Base-by-base conservation (phyloP, 129 eudicot species). In the Silybum marianum region DNA sequence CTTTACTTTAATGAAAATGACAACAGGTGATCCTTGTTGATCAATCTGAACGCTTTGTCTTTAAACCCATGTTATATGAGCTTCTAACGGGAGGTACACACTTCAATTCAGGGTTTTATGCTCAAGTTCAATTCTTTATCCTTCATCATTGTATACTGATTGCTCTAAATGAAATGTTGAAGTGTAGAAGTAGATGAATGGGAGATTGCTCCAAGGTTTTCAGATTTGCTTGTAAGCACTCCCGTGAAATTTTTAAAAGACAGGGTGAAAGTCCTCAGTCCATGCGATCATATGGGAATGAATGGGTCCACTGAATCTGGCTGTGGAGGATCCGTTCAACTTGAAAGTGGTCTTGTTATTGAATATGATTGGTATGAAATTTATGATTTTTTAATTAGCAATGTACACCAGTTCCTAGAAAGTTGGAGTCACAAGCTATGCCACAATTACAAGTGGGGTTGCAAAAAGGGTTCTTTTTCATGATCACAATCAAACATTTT, bases 201-300 rank as follows among this genome's bases (percentile, higher is more conserved):
- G 99, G 99, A 96, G 81, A 90, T 96, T 82, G 99, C 99, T 75
- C 99, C 99, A 38, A 88, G 90, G 72, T 96, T 96, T 82, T 88
- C 93, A 34, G 99, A 96, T 67, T 87, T 96, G 88, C 95, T 96
- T 42, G 90, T 86, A 65, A 93, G 71, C 84, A 93, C 99, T 4
- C 63, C 78, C 8, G 98, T 96, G 42, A 91, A 88, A 32, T 93
- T 93, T 84, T 38, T 87, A 18, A 92, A 85, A 85, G 99, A 96
- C 68, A 88, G 88, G 84, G 98, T 96, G 79, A 83, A 96, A 80
- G 65, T 83, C 40, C 87, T 96, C 8, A 86, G 86, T 83, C 97
- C 98, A 48, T 84, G 84, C 22, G 90, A 93, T 84, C 89, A 88
- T 73, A 38, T 70, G 51, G 89, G 87, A 72, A 77, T 60, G 72